Evolutionary conservation across 164 flowering plant species (phyloP), one percentile per base, ranked within the genome.

Genomic region (Dillenia turbinata): DNA sequence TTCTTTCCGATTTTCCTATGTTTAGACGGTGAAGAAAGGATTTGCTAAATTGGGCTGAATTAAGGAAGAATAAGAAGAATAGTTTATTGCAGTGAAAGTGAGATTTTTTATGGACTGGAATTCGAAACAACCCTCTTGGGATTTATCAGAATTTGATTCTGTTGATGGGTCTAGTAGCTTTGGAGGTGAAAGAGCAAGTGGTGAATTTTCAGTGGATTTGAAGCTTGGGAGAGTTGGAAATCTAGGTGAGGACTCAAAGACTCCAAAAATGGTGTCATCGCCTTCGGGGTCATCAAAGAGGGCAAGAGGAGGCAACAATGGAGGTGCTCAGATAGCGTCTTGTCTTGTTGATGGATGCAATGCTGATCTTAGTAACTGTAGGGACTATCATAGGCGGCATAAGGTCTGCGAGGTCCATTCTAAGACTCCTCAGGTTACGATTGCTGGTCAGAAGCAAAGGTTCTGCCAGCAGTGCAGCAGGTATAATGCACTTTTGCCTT

Each of bases 391-490:
- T 61, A 73, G 86, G 67, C 79, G 95, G 26, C 97, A 90, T 70
- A 90, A 90, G 73, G 94, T 88, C 53, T 90, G 97, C 44, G 94
- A 90, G 72, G 60, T 70, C 48, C 97, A 90, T 60, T 87, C 97
- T 0, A 90, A 86, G 81, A 79, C 92, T 51, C 79, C 92, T 0
- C 61, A 66, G 52, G 97, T 88, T 59, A 76, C 78, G 11, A 85
- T 90, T 59, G 74, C 66, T 7, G 95, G 95, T 46, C 84, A 73
- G 49, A 83, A 81, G 68, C 92, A 85, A 56, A 68, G 97, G 43
- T 90, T 90, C 62, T 90, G 97, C 74, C 95, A 90, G 71, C 97
- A 90, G 67, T 90, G 97, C 64, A 90, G 92, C 82, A 85, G 90
- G 97, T 90, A 69, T 59, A 33, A 33, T 33, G 40, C 40, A 33